Evolutionary conservation across 768 basidiomycete genomes (phyloP).

Genomic region (Mycena galericulata): DNA sequence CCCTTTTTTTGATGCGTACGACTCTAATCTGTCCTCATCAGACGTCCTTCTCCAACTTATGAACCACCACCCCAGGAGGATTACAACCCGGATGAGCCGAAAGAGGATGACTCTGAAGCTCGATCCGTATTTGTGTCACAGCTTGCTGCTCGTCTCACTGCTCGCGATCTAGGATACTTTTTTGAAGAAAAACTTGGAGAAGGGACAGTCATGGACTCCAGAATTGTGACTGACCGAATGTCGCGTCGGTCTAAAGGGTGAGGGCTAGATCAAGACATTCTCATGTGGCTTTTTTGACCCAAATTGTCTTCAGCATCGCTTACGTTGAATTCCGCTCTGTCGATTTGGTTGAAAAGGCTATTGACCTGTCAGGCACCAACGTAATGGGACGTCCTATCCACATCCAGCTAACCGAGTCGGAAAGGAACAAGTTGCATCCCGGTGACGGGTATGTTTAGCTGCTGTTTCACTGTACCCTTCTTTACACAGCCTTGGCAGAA

Average conservation of each 20-base stretch:
- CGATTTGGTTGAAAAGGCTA: constrained; percentile 91
- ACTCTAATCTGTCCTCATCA: constrained; percentile 41
- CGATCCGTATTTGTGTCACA: constrained; percentile 99
- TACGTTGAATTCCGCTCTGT: constrained; percentile 97
- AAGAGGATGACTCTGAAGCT: constrained; percentile 97
- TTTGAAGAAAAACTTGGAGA: constrained; percentile 98
- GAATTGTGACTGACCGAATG: constrained; percentile 95
- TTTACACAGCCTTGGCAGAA: constrained; percentile 55
- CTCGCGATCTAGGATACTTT: constrained; percentile 97
- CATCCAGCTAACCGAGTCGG: constrained; percentile 97
- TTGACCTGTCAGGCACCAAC: constrained; percentile 91
- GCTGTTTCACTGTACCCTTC: too few species aligned
- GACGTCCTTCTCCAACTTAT: constrained; percentile 79
- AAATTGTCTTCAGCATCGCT: constrained; percentile 75
- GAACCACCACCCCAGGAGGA: constrained; percentile 74
- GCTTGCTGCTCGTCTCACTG: constrained; percentile 95
- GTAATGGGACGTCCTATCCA: constrained; percentile 99
- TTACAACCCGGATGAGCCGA: constrained; percentile 88
- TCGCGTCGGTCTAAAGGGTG: constrained; percentile 99
- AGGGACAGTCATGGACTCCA: constrained; percentile 93
- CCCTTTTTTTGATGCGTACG: constrained; percentile 20
- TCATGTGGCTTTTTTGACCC: constrained; percentile 3
- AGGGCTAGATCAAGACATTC: constrained; percentile 38
- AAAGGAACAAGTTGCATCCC: constrained; percentile 90
- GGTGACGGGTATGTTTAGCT: constrained; percentile 80